Evolutionary conservation across 1,139 yeast species (phyloP), one percentile per base, ranked within the genome.

Genomic region (Ogataea hybrid): DNA sequence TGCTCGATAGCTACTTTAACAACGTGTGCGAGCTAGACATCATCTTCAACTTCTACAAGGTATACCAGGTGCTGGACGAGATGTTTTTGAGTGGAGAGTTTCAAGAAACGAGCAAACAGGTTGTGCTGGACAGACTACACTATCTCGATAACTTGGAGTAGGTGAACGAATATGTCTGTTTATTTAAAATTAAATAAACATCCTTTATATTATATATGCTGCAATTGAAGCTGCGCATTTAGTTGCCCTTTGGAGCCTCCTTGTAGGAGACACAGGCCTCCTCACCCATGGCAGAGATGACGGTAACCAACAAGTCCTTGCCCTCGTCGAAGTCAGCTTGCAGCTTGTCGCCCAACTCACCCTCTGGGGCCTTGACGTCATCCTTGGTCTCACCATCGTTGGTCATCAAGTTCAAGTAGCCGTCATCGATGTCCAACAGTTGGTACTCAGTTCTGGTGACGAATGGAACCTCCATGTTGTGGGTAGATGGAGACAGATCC

Each of bases 401-500:
- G 80, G 90, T 86, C 97, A 92, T 90, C 74, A 92, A 83, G 68
- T 87, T 86, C 69, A 94, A 85, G 94, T 73, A 92, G 57, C 96
- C 98, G 66, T 92, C 98, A 68, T 92, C 98, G 66, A 92, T 89
- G 79, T 94, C 95, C 74, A 92, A 84, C 74, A 92, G 86, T 79
- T 87, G 96, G 84, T 54, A 92, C 80, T 92, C 98, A 62, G 82
- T 79, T 84, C 98, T 94, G 68, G 70, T 66, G 65, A 92, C 98
- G 70, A 88, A 84, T 77, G 98, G 98, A 69, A 92, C 97, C 76
- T 92, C 97, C 97, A 92, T 90, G 79, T 92, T 92, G 83, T 92
- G 98, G 79, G 98, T 92, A 56, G 98, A 92, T 75, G 98, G 98
- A 60, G 98, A 92, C 72, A 92, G 86, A 76, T 92, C 98, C 81